These are phyloP conservation scores for Boletus huronensis DNA, from an alignment of 768 basidiomycete species.

Conservation along the genomic window DNA sequence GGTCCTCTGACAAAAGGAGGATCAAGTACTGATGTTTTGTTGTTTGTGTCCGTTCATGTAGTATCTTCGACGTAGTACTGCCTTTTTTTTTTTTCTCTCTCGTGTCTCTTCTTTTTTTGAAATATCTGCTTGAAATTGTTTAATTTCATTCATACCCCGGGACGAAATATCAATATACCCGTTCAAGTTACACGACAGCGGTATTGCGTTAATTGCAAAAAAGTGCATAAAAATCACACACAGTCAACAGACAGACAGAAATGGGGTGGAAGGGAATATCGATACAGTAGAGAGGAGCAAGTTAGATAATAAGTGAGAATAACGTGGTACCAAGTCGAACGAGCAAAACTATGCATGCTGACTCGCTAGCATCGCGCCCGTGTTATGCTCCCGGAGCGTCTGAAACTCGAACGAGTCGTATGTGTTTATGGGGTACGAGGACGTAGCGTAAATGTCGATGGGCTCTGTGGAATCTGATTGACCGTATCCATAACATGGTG, in stretches of 20 bases:
- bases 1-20: not conserved
- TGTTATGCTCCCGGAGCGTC: constrained; percentile 28
- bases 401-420: constrained; percentile 36
- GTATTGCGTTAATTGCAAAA: constrained; percentile 9
- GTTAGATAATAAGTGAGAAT: constrained; percentile 25
- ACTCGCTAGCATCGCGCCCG: constrained; percentile 12
- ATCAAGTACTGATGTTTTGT: not conserved
- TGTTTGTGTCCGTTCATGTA: constrained; percentile 7
- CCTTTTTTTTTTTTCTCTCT: not conserved
- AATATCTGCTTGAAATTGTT: constrained; percentile 9
- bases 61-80: not conserved
- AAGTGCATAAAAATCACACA: constrained; percentile 9
- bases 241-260: not conserved
- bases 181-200: constrained; percentile 8
- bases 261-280: constrained; percentile 11
- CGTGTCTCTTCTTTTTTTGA: not conserved
- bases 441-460: constrained; percentile 15
- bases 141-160: constrained; percentile 20
- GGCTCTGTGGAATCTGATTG: constrained; percentile 20
- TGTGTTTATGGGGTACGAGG: constrained; percentile 15
- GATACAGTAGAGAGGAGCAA: constrained; percentile 26
- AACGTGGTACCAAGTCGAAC: not conserved
- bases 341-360: constrained; percentile 18
- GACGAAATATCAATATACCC: constrained; percentile 19
- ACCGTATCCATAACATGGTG: constrained; percentile 17